Conservation (phyloP, 2,329 filamentous ascomycete species). For the Cladosporium sp. region DNA sequence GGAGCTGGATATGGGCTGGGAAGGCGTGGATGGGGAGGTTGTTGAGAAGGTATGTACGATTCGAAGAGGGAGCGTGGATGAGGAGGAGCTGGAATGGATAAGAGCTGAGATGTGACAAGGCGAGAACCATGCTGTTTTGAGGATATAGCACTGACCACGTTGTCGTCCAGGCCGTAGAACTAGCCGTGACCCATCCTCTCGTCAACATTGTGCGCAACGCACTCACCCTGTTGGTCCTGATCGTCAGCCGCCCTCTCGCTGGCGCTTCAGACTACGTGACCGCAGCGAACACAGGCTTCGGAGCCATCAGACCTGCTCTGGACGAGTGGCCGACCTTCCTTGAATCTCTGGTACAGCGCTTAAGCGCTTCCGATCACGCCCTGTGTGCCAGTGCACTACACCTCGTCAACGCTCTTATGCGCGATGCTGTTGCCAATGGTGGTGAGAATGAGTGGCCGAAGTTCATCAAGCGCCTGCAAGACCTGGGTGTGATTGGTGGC, state of each 20-base stretch:
- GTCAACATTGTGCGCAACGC: conserved; percentile 96
- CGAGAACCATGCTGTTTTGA: neutral
- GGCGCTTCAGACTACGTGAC: conserved; percentile 38
- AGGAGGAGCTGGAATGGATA: neutral
- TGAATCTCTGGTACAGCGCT: conserved; percentile 84
- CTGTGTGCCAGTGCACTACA: conserved; percentile 93
- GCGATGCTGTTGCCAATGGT: conserved; percentile 80
- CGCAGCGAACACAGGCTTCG: conserved; percentile 75
- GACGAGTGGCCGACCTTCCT: conserved; percentile 90
- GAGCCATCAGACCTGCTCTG: conserved; percentile 85
- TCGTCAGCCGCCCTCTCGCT: conserved; percentile 69
- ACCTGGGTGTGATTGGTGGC: conserved; percentile 85
- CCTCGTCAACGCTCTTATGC: conserved; percentile 90
- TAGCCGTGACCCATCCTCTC: conserved; percentile 90
- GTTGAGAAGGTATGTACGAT: conserved; percentile 55
- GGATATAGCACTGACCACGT: neutral
- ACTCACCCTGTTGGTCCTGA: conserved; percentile 91
- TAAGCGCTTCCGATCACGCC: conserved; percentile 91
- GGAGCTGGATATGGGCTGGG: conserved; percentile 98
- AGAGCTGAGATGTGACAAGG: neutral
- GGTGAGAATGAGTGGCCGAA: conserved; percentile 83
- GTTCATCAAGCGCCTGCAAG: conserved; percentile 89
- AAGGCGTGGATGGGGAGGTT: conserved; percentile 72
- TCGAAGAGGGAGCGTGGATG: neutral
- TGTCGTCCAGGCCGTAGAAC: conserved; percentile 65